A percentile compares a stretch with the other conserved stretches of the same genome.
phyloP scores from a whole-genome alignment of 257 asterid species.

The Solanum bukasovii region DNA sequence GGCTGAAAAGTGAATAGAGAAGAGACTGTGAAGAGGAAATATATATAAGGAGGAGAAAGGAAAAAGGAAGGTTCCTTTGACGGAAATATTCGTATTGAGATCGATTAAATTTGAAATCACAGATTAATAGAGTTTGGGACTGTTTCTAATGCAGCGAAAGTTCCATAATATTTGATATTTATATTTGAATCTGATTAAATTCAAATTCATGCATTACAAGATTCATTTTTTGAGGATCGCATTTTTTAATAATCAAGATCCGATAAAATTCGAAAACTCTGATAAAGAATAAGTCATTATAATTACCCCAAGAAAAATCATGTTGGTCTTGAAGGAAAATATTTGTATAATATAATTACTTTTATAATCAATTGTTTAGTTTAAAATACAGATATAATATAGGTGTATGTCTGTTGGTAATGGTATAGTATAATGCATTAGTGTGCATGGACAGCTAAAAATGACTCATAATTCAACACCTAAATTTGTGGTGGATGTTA shows the following conservation, averaged over 20 bases:
- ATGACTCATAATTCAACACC: background rate
- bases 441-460: background rate
- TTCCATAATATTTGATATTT: too few species aligned
- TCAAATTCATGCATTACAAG: background rate
- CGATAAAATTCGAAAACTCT: background rate
- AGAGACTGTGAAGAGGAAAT: conserved; percentile 13
- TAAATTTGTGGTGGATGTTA: background rate
- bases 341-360: background rate
- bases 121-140: background rate
- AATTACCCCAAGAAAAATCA: background rate
- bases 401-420: background rate
- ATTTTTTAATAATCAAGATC: background rate
- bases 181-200: background rate
- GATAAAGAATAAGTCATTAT: background rate
- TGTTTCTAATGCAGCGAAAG: background rate
- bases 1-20: conserved; percentile 3
- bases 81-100: background rate
- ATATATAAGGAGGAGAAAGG: background rate
- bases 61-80: background rate
- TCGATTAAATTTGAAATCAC: background rate
- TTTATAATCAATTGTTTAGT: background rate
- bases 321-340: background rate
- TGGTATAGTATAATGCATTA: background rate
- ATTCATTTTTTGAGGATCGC: background rate
- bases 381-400: background rate